Conservation (phyloP, 345 rosid species). For the Pugionium dolabratum region DNA sequence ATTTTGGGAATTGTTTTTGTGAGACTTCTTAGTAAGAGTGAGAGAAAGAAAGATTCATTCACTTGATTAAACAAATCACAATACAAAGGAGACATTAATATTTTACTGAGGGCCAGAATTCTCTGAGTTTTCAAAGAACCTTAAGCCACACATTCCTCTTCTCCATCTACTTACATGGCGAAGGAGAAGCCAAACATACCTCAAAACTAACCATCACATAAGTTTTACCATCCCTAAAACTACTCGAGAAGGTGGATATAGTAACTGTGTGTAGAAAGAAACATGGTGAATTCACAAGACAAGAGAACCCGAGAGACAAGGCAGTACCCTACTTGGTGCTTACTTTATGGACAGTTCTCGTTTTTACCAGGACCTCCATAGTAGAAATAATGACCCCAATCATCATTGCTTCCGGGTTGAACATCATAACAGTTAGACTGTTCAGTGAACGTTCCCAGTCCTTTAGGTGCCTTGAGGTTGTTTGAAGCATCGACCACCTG, state of each 20-base stretch:
- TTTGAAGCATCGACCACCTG: constrained; percentile 87
- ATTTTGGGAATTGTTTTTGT: not conserved
- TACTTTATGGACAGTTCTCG: constrained; percentile 61
- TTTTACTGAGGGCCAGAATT: constrained; percentile 33
- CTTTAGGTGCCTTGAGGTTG: constrained; percentile 91
- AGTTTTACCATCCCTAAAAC: constrained; percentile 38
- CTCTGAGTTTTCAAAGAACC: constrained; percentile 35
- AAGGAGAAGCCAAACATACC: constrained; percentile 29
- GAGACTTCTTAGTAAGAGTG: not conserved
- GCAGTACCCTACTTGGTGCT: constrained; percentile 19
- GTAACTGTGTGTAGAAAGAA: constrained; percentile 25
- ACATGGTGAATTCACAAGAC: constrained; percentile 39
- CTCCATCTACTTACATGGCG: constrained; percentile 38
- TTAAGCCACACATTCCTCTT: constrained; percentile 35
- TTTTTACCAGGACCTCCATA: constrained; percentile 95
- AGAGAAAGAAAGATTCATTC: constrained; percentile 33
- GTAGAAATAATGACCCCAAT: constrained; percentile 98
- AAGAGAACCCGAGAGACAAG: constrained; percentile 16
- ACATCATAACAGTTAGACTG: constrained; percentile 95
- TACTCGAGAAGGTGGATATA: constrained; percentile 31
- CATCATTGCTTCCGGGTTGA: constrained; percentile 80
- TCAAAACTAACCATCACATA: constrained; percentile 20
- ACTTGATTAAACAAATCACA: constrained; percentile 38
- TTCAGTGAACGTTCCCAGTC: constrained; percentile 87
- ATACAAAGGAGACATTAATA: constrained; percentile 27